Base-by-base conservation (phyloP, 2,329 filamentous ascomycete species). In the Blumeria hordei region DNA sequence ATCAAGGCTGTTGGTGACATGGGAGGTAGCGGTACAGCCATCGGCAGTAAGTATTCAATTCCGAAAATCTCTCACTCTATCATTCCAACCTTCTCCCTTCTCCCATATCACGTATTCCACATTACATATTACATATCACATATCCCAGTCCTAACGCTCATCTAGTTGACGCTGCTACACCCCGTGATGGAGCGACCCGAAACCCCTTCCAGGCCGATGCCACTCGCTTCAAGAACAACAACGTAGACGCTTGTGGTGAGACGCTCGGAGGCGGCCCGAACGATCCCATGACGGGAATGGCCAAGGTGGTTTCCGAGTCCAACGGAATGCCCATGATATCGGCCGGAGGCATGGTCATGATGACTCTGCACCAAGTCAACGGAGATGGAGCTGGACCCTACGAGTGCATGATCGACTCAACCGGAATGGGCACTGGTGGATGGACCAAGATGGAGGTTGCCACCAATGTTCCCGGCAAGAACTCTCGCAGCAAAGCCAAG, bases 201-300 rank as follows among this genome's bases (percentile, higher is more conserved):
- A 67, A 72, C 53, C 78, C 78, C 49, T 81, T 80, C 70, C 78
- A 83, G 67, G 72, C 75, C 59, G 79, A 82, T 60, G 71, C 72
- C 53, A 83, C 78, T 54, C 75, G 76, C 55, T 82, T 82, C 72
- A 68, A 69, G 54, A 75, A 75, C 43, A 69, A 67, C 41, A 66
- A 71, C 12, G 74, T 71, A 11, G 70, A 72, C 41, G 71, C 71
- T 28, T 71, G 77, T 60, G 76, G 78, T 58, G 74, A 80, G 70
- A 81, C 78, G 11, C 64, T 80, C 55, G 72, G 66, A 21, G 71
- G 63, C 55, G 78, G 78, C 55, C 66, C 67, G 67, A 81, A 81
- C 68, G 64, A 75, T 57, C 64, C 78, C 59, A 71, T 78, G 64
- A 62, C 70, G 12, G 77, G 77, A 58, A 78, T 76, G 33, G 64